A percentile compares a stretch with the other conserved stretches of the same genome.
Conservation (phyloP, 495 filamentous ascomycete species). For the Cryomyces antarcticus region DNA sequence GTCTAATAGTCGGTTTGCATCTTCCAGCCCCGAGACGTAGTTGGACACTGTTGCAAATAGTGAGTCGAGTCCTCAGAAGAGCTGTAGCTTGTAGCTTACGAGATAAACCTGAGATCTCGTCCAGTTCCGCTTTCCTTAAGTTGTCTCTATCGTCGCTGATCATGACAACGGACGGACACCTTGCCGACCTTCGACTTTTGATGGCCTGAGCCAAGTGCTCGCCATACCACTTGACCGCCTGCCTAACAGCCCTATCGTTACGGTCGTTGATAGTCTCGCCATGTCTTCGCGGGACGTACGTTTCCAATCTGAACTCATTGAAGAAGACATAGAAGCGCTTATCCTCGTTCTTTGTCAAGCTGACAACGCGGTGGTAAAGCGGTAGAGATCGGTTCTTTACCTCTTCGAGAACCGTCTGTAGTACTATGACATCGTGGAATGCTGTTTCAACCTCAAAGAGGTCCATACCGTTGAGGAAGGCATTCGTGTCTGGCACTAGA, state of each 20-base stretch:
- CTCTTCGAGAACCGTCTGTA: constrained; percentile 92
- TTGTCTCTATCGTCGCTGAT: constrained; percentile 84
- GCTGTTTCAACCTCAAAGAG: constrained; percentile 78
- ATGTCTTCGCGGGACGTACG: constrained; percentile 49
- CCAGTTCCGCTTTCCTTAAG: constrained; percentile 57
- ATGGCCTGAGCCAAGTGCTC: constrained; percentile 49
- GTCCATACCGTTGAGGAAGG: constrained; percentile 87
- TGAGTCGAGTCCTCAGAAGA: background rate
- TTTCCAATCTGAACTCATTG: constrained; percentile 92
- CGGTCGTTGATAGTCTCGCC: constrained; percentile 91
- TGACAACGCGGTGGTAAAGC: constrained; percentile 80
- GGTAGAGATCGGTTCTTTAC: constrained; percentile 82
- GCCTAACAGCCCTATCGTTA: constrained; percentile 80
- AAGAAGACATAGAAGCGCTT: constrained; percentile 98
- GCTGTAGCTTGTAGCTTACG: constrained; percentile 4
- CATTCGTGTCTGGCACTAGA: constrained; percentile 90
- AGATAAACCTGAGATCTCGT: constrained; percentile 33
- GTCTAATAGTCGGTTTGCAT: constrained; percentile 70
- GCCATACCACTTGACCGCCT: constrained; percentile 73
- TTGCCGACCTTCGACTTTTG: constrained; percentile 30
- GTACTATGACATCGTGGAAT: constrained; percentile 86
- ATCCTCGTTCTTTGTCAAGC: constrained; percentile 78
- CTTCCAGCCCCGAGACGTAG: constrained; percentile 67
- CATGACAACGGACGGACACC: constrained; percentile 66
- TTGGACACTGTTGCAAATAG: constrained; percentile 29